phyloP scores from a whole-genome alignment of 73 alveolate genomes.

The Tetrahymena malaccensis region DNA sequence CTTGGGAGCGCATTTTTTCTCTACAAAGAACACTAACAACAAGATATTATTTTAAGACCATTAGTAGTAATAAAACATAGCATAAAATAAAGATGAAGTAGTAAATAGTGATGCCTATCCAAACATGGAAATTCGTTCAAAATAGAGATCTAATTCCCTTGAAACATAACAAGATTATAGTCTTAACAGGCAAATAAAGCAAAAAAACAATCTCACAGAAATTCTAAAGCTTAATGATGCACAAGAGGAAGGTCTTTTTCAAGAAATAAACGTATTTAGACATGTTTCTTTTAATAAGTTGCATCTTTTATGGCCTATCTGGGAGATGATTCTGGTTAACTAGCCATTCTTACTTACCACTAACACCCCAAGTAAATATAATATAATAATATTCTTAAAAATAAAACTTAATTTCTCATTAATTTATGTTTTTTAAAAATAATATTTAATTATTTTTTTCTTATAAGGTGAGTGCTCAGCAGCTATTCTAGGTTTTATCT shows the following conservation, averaged over 20 bases:
- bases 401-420: no score
- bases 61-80: not conserved
- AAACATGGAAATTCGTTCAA: not conserved
- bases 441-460: not conserved
- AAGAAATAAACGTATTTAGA: not conserved
- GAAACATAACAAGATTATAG: not conserved
- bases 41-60: not conserved
- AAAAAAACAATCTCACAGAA: not conserved
- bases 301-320: not conserved
- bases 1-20: not conserved
- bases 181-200: not conserved
- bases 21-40: not conserved
- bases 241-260: not conserved
- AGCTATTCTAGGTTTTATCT: slow-evolving; percentile 11
- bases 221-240: not conserved
- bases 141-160: not conserved
- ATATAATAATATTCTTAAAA: no score
- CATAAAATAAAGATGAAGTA: not conserved
- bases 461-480: not conserved
- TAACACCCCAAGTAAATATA: not conserved
- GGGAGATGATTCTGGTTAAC: not conserved
- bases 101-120: not conserved
- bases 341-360: not conserved
- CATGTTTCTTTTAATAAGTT: not conserved
- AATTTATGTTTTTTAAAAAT: no score